Percentiles rank a stretch among this genome's conserved stretches.
phyloP scores from a whole-genome alignment of 2,329 filamentous ascomycete genomes.

The Colletotrichum lini region DNA sequence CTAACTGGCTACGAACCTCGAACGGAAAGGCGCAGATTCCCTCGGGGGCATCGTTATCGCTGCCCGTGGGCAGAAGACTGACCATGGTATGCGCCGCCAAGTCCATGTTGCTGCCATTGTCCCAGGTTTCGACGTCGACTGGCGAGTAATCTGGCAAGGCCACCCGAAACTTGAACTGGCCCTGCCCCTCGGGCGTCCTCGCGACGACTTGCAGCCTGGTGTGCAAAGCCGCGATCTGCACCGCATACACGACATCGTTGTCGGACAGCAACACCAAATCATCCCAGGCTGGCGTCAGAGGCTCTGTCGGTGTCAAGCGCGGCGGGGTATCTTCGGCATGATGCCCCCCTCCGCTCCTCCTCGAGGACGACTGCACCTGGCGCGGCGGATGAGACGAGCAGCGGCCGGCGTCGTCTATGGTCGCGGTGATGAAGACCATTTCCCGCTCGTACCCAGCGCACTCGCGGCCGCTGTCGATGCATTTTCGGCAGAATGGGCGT shows the following conservation, averaged over 20 bases:
- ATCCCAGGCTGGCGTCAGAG: slow-evolving; percentile 66
- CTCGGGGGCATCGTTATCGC: slow-evolving; percentile 51
- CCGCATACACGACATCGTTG: slow-evolving; percentile 53
- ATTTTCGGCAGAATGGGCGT: slow-evolving; percentile 73
- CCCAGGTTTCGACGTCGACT: slow-evolving; percentile 54
- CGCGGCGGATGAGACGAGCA: slow-evolving; percentile 70
- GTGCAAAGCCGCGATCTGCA: slow-evolving; percentile 62
- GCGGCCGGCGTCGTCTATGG: slow-evolving; percentile 66
- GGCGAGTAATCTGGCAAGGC: slow-evolving; percentile 57
- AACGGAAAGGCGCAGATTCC: slow-evolving; percentile 67
- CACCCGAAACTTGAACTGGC: slow-evolving; percentile 52
- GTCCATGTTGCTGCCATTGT: slow-evolving; percentile 55
- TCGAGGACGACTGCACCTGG: slow-evolving; percentile 56
- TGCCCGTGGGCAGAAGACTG: slow-evolving; percentile 53
- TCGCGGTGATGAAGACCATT: slow-evolving; percentile 76
- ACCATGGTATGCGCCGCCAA: slow-evolving; percentile 62
- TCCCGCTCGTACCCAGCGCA: slow-evolving; percentile 76
- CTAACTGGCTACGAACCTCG: slow-evolving; percentile 58
- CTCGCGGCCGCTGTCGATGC: slow-evolving; percentile 67
- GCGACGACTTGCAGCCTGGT: slow-evolving; percentile 56
- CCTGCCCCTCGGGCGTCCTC: slow-evolving; percentile 46
- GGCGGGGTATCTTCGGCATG: slow-evolving; percentile 47
- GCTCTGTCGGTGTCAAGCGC: slow-evolving; percentile 54
- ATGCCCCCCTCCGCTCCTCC: slow-evolving; percentile 49
- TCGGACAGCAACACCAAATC: slow-evolving; percentile 60